Conservation (phyloP, 169 alveolate genomes). For the Cryptosporidium tyzzeri region DNA sequence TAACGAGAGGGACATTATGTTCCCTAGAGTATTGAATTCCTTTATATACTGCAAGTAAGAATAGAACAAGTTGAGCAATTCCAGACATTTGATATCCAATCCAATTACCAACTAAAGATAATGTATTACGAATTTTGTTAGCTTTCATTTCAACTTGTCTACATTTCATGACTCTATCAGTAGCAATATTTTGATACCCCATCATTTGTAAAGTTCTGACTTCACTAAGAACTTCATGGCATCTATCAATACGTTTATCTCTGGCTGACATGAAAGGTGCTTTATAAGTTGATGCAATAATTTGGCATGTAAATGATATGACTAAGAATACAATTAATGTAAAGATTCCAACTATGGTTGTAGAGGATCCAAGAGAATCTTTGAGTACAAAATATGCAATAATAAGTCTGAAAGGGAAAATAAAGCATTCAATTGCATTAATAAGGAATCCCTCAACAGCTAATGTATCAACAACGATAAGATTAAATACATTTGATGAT, state of each 20-base stretch:
- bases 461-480: constrained; percentile 62
- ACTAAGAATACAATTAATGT: constrained; percentile 43
- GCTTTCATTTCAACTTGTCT: constrained; percentile 57
- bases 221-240: constrained; percentile 70
- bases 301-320: constrained; percentile 59
- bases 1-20: constrained; percentile 39
- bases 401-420: constrained; percentile 59
- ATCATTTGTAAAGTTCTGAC: constrained; percentile 69
- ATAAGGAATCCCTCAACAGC: constrained; percentile 75
- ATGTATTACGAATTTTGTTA: constrained; percentile 43
- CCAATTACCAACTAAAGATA: constrained; percentile 66
- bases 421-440: constrained; percentile 59
- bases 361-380: constrained; percentile 56
- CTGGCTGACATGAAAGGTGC: constrained; percentile 73
- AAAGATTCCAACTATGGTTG: constrained; percentile 31
- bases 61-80: constrained; percentile 48
- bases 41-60: constrained; percentile 51
- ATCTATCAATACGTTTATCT: constrained; percentile 62
- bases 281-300: constrained; percentile 61
- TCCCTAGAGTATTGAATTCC: constrained; percentile 21
- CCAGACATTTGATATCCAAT: constrained; percentile 75
- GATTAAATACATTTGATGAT: constrained; percentile 60
- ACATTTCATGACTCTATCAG: constrained; percentile 49
- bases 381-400: constrained; percentile 65
- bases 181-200: constrained; percentile 69